phyloP scores from a whole-genome alignment of 2,329 filamentous ascomycete species.

The Scopulariopsis brevicaulis region DNA sequence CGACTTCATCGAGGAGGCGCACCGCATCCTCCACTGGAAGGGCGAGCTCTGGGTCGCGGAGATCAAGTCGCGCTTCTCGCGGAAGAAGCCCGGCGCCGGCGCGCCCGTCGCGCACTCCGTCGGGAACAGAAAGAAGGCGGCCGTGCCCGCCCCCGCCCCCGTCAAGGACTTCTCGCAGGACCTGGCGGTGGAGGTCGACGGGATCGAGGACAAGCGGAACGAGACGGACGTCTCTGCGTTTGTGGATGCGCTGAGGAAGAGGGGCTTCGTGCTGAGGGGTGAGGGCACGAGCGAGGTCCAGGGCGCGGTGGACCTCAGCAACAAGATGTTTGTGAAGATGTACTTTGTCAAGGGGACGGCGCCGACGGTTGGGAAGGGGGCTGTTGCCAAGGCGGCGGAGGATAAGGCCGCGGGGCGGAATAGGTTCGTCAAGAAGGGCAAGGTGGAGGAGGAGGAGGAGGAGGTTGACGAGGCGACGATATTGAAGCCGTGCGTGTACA shows the following conservation, averaged over 20 bases:
- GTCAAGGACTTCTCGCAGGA: conserved; percentile 40
- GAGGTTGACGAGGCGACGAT: conserved; percentile 52
- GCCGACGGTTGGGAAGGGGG: conserved; percentile 67
- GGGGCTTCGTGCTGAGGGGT: conserved; percentile 76
- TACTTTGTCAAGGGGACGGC: conserved; percentile 77
- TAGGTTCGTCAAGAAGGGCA: conserved; percentile 24
- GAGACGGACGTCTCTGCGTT: conserved; percentile 86
- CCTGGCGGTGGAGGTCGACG: conserved; percentile 61
- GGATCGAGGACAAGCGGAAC: conserved; percentile 46
- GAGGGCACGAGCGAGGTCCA: conserved; percentile 26
- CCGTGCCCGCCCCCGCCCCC: conserved; percentile 29
- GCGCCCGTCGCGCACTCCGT: conserved; percentile 56
- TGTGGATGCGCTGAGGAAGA: conserved; percentile 65
- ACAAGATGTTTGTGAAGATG: conserved; percentile 99
- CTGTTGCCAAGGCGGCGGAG: conserved; percentile 23
- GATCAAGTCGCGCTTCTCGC: conserved; percentile 78
- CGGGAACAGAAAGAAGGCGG: conserved; percentile 49
- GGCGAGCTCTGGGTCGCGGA: conserved; percentile 96
- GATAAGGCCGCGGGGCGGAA: conserved; percentile 36
- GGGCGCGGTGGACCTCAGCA: conserved; percentile 63
- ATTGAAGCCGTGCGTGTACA: conserved; percentile 93
- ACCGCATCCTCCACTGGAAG: conserved; percentile 80
- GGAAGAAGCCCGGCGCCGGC: conserved; percentile 9
- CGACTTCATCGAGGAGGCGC: conserved; percentile 91
- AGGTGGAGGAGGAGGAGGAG: conserved; percentile 39